phyloP scores from a whole-genome alignment of 2,329 filamentous ascomycete genomes.

The Capronia epimyces region DNA sequence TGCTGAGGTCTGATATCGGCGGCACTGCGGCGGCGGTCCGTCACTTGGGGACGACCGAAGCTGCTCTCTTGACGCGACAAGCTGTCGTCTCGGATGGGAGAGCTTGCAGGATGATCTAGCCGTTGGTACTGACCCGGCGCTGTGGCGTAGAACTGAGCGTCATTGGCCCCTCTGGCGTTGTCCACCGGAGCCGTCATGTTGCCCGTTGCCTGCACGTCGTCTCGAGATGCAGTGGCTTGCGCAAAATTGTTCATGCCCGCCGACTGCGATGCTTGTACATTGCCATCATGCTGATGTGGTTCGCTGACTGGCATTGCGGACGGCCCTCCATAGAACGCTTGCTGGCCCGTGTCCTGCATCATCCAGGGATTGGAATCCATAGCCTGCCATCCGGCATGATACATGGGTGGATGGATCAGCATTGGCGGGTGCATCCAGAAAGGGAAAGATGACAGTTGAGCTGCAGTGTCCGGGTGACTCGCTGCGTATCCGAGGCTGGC shows the following conservation, averaged over 20 bases:
- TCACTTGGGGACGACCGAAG: not conserved
- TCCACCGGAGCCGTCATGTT: not conserved
- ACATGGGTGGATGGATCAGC: constrained; percentile 15
- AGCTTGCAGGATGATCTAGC: constrained; percentile 9
- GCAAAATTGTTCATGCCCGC: not conserved
- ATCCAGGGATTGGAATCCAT: constrained; percentile 8
- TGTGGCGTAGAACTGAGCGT: constrained; percentile 6
- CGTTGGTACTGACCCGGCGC: not conserved
- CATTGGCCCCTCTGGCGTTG: not conserved
- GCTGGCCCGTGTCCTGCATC: constrained; percentile 1
- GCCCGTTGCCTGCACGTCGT: not conserved
- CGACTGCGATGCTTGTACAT: not conserved
- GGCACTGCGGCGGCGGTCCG: constrained; percentile 8
- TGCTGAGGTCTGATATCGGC: constrained; percentile 12
- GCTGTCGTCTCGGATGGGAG: constrained; percentile 3
- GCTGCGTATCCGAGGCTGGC: constrained; percentile 3
- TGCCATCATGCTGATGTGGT: not conserved
- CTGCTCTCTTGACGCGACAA: not conserved
- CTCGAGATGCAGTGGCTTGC: not conserved
- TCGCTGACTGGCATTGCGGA: not conserved
- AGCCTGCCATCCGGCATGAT: constrained; percentile 13
- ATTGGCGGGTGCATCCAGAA: constrained; percentile 17
- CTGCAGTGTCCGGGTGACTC: not conserved
- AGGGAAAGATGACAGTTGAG: constrained; percentile 3
- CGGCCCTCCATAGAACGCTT: constrained; percentile 3